These are phyloP conservation scores for Solanum hybrid DNA, from an alignment of 305 asterid genomes.

Conservation along the genomic window DNA sequence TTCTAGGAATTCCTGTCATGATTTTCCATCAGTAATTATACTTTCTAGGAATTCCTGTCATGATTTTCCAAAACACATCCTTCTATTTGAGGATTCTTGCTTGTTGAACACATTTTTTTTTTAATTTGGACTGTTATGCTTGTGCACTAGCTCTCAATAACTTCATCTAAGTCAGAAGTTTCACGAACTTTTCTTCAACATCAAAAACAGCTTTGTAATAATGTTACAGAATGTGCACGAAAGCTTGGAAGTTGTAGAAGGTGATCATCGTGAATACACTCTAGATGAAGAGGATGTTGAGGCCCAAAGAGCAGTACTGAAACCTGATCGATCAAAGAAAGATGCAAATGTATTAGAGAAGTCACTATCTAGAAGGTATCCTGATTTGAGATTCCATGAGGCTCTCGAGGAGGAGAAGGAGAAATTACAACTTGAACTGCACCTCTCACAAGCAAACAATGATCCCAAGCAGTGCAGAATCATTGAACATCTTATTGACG, in stretches of 20 bases:
- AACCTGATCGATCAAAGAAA: conserved; percentile 15
- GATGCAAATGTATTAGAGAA: conserved; percentile 15
- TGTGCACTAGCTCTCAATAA: not conserved
- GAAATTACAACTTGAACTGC: conserved; percentile 9
- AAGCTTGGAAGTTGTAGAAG: conserved; percentile 10
- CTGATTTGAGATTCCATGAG: conserved; percentile 2
- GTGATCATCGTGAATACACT: conserved; percentile 5
- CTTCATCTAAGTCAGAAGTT: not conserved
- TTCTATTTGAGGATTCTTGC: not conserved
- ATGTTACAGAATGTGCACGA: conserved; percentile 3
- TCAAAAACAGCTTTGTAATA: not conserved
- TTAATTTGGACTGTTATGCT: not conserved
- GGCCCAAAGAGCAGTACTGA: not conserved
- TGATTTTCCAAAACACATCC: not conserved
- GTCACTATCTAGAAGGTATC: conserved; percentile 12
- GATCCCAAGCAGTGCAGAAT: conserved; percentile 4
- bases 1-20: not conserved
- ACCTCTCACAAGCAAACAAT: not conserved
- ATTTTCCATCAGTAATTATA: not conserved
- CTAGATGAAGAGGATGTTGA: conserved; percentile 9
- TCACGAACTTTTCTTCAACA: not conserved
- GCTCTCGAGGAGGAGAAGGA: conserved; percentile 15
- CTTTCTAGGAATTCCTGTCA: not conserved
- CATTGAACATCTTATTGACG: conserved; percentile 16
- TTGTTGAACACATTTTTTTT: not conserved